Evolutionary conservation across 768 basidiomycete genomes (phyloP), one percentile per base, ranked within the genome.

Genomic region (Hypholoma fasciculare): DNA sequence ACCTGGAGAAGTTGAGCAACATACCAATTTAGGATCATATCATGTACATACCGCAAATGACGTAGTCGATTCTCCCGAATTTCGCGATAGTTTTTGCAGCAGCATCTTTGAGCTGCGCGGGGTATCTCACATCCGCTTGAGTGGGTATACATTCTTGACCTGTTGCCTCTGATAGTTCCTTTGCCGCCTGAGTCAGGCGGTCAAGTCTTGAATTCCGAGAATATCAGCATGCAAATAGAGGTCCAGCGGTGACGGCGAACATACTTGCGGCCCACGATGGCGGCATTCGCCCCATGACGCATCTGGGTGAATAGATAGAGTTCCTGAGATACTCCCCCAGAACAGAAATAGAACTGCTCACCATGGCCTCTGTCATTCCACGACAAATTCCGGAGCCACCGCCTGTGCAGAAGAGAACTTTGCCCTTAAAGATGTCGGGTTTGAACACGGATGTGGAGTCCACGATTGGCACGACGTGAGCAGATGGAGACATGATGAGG

Each of bases 351-450:
- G 43, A 36, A 30, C 27, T 52, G 73, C 86, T 49, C 71, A 95
- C 92, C 67, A 96, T 77, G 19, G 87, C 83, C 67, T 92, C 85
- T 37, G 90, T 90, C 89, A 96, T 95, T 49, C 76, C 84, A 64
- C 88, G 88, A 76, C 95, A 94, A 74, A 99, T 98, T 14, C 96
- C 96, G 58, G 92, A 92, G 2, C 90, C 90, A 14, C 94, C 95
- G 38, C 94, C 95, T 0, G 94, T 96, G 74, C 90, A 94, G 74
- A 93, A 91, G 4, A 92, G 76, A 19, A 96, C 92, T 70, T 96
- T 97, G 59, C 90, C 94, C 61, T 87, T 85, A 84, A 96, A 96
- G 30, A 98, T 80, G 62, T 91, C 88, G 1, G 75, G 67, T 63
- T 85, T 87, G 81, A 96, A 98, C 54, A 90, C 76, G 42, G 81